phyloP scores from a whole-genome alignment of 148 eudicot genomes.

The Suaeda aralocaspica region DNA sequence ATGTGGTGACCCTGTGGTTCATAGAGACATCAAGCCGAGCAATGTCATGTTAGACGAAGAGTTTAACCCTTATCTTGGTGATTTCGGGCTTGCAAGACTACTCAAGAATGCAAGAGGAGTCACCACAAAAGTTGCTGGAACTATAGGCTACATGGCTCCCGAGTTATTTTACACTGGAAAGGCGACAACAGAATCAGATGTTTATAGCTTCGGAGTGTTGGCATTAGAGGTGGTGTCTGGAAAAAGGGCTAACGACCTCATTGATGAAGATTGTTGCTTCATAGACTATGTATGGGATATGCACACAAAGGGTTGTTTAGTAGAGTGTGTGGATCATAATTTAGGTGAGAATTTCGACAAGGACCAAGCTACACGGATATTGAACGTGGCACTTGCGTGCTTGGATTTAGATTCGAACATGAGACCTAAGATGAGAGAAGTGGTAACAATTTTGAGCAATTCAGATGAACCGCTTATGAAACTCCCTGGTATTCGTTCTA shows the following conservation, averaged over 20 bases:
- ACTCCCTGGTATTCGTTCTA: slow-evolving; percentile 41
- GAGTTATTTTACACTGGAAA: slow-evolving; percentile 64
- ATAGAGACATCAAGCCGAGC: slow-evolving; percentile 71
- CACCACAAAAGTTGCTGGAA: slow-evolving; percentile 68
- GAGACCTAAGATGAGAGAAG: slow-evolving; percentile 60
- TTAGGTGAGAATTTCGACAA: slow-evolving; percentile 31
- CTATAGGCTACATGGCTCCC: slow-evolving; percentile 73
- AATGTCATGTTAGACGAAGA: slow-evolving; percentile 66
- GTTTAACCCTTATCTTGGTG: slow-evolving; percentile 58
- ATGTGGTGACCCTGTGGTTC: slow-evolving; percentile 60
- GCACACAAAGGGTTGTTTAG: slow-evolving; percentile 30
- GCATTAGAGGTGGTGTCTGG: slow-evolving; percentile 53
- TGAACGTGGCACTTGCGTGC: slow-evolving; percentile 49
- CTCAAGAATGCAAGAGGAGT: slow-evolving; percentile 38
- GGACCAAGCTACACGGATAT: slow-evolving; percentile 36
- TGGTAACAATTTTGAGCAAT: slow-evolving; percentile 48
- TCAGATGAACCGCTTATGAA: slow-evolving; percentile 49
- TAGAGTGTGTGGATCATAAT: slow-evolving; percentile 37
- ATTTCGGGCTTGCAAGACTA: slow-evolving; percentile 64
- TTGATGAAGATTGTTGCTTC: slow-evolving; percentile 47
- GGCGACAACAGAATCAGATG: slow-evolving; percentile 63
- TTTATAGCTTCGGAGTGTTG: slow-evolving; percentile 73
- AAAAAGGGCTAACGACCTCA: slow-evolving; percentile 45
- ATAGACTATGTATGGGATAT: slow-evolving; percentile 48
- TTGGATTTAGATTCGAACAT: slow-evolving; percentile 43